Conservation (phyloP, 2,329 filamentous ascomycete genomes). For the Harringtonia aguacate region DNA sequence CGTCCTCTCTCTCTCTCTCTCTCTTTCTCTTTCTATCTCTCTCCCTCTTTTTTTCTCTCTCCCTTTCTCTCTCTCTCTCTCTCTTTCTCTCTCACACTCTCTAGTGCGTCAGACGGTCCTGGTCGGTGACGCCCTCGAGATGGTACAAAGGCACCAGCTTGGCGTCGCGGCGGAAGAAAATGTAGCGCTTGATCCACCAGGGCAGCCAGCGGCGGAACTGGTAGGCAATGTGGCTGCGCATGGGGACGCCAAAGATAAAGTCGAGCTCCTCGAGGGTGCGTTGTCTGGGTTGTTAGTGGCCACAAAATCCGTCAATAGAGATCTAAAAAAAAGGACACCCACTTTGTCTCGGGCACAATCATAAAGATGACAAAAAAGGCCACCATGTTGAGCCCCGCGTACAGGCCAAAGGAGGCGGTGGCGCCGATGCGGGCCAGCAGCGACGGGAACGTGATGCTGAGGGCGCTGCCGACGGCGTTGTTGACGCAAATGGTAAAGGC, state of each 20-base stretch:
- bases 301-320: not conserved
- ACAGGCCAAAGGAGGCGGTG: slow-evolving; percentile 31
- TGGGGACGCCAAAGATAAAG: slow-evolving; percentile 50
- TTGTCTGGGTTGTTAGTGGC: slow-evolving; percentile 18
- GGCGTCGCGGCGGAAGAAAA: slow-evolving; percentile 36
- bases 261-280: slow-evolving; percentile 48
- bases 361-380: slow-evolving; percentile 46
- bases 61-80: too few relatives aligned
- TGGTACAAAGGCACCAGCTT: slow-evolving; percentile 36
- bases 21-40: too few relatives aligned
- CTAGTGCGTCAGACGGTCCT: too few relatives aligned
- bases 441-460: slow-evolving; percentile 2
- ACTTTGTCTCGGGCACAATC: slow-evolving; percentile 46
- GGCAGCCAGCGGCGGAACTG: slow-evolving; percentile 45
- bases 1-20: too few relatives aligned
- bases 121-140: slow-evolving; percentile 7
- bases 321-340: slow-evolving; percentile 1
- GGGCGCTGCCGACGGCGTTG: slow-evolving; percentile 41
- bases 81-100: too few relatives aligned
- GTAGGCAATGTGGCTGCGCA: slow-evolving; percentile 43
- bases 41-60: too few relatives aligned
- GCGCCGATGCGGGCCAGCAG: not conserved
- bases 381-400: slow-evolving; percentile 43
- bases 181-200: slow-evolving; percentile 49
- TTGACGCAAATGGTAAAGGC: slow-evolving; percentile 58